Evolutionary conservation across 345 rosid genomes (phyloP).

Genomic region (Gossypium longicalyx): DNA sequence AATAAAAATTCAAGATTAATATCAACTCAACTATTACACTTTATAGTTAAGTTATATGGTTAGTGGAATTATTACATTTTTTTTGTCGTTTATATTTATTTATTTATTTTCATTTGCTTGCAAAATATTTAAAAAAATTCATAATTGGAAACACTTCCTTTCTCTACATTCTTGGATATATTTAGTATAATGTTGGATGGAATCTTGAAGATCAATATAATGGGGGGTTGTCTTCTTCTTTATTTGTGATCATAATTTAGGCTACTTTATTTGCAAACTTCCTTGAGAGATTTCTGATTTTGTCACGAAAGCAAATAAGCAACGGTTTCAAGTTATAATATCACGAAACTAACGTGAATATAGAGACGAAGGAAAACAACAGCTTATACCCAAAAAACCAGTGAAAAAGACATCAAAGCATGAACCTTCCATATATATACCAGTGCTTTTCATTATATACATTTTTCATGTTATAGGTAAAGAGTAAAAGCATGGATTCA

Average conservation of each 20-base stretch:
- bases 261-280: not conserved
- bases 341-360: conserved; percentile 70
- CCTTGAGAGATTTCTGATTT: conserved; percentile 9
- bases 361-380: not conserved
- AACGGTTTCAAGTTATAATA: conserved; percentile 35
- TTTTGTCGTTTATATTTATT: not conserved
- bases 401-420: conserved; percentile 19
- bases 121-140: not conserved
- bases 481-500: conserved; percentile 39
- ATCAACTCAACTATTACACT: not conserved
- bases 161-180: conserved; percentile 8
- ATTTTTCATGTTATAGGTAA: conserved; percentile 37
- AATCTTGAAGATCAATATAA: not conserved
- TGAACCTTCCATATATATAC: not conserved
- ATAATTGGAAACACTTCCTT: not conserved
- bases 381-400: not conserved
- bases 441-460: too few species aligned
- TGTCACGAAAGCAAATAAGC: conserved; percentile 40
- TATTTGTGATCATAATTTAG: not conserved
- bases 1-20: too few species aligned
- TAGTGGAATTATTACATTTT: not conserved
- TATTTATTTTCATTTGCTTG: not conserved
- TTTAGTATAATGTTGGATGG: conserved; percentile 6
- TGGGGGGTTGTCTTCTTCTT: not conserved
- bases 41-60: not conserved